Base-by-base conservation (phyloP, 2,329 filamentous ascomycete genomes). In the Colletotrichum trifolii region DNA sequence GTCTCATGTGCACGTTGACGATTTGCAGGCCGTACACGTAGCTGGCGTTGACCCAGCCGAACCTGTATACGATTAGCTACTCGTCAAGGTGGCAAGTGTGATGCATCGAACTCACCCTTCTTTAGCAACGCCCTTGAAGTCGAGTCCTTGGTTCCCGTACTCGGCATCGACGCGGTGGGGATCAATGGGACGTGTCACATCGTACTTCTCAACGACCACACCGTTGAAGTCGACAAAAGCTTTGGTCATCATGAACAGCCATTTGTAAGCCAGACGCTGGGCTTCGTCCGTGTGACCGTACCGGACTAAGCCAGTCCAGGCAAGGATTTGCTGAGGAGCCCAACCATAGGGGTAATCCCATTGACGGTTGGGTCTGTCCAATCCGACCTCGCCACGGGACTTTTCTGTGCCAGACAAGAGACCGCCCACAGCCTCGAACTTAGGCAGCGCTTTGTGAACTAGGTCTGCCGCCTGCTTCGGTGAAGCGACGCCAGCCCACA, bases 341-440 rank as follows among this genome's bases (percentile, higher is more conserved):
- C 96, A 99, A 65, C 96, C 96, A 75, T 96, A 98, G 0, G 96
- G 96, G 76, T 94, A 98, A 76, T 99, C 96, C 96, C 96, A 99
- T 76, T 99, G 96, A 71, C 96, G 89, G 77, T 97, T 98, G 8
- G 96, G 96, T 52, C 95, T 87, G 71, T 94, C 88, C 43, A 97
- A 79, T 11, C 91, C 89, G 67, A 97, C 83, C 38, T 84, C 82
- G 45, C 96, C 96, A 48, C 96, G 91, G 59, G 93, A 97, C 77
- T 94, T 88, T 75, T 97, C 89, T 0, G 95, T 97, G 58, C 95
- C 95, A 1, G 94, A 95, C 1, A 97, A 86, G 15, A 99, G 83
- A 8, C 96, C 96, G 38, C 96, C 96, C 66, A 90, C 90, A 1
- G 87, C 92, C 78, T 99, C 95, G 67, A 99, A 94, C 71, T 89